Conservation (phyloP, 805 yeast genomes). For the Millerozyma miso region DNA sequence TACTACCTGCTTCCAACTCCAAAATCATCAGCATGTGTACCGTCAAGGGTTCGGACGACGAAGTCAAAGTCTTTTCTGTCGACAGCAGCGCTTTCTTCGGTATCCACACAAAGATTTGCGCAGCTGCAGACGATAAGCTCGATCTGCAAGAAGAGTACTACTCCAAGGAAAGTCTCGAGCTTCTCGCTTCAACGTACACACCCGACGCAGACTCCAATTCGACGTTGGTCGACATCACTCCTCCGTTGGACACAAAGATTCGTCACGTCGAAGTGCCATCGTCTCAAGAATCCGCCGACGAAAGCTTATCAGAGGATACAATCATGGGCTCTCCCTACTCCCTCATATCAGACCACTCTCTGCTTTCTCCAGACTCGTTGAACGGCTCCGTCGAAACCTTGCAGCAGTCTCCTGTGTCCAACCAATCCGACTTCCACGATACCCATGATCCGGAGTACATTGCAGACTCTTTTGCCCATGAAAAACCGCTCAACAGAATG, state of each 20-base stretch:
- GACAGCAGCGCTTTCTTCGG: conserved; percentile 56
- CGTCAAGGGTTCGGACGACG: conserved; percentile 19
- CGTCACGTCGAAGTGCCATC: not conserved
- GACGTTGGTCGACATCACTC: conserved; percentile 14
- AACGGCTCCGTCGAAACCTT: conserved; percentile 29
- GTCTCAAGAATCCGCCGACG: not conserved
- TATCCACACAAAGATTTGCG: conserved; percentile 43
- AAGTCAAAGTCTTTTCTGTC: conserved; percentile 44
- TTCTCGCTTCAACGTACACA: conserved; percentile 10
- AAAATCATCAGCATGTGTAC: conserved; percentile 45
- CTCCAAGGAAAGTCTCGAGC: conserved; percentile 23
- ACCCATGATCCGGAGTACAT: not conserved
- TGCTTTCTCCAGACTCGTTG: conserved; percentile 9
- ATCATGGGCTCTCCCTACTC: conserved; percentile 1
- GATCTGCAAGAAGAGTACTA: conserved; percentile 24
- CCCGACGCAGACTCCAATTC: conserved; percentile 5
- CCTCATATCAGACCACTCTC: conserved; percentile 10
- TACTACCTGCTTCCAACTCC: conserved; percentile 57
- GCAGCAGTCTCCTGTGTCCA: conserved; percentile 23
- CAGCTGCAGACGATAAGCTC: conserved; percentile 21
- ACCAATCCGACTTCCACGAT: conserved; percentile 12
- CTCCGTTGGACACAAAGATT: conserved; percentile 10
- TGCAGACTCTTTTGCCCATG: not conserved
- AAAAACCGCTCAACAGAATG: conserved; percentile 1
- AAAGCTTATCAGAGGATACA: not conserved